Evolutionary conservation across 192 early-diverging fungal genomes (phyloP).

Genomic region (Chytriomyces confervae): DNA sequence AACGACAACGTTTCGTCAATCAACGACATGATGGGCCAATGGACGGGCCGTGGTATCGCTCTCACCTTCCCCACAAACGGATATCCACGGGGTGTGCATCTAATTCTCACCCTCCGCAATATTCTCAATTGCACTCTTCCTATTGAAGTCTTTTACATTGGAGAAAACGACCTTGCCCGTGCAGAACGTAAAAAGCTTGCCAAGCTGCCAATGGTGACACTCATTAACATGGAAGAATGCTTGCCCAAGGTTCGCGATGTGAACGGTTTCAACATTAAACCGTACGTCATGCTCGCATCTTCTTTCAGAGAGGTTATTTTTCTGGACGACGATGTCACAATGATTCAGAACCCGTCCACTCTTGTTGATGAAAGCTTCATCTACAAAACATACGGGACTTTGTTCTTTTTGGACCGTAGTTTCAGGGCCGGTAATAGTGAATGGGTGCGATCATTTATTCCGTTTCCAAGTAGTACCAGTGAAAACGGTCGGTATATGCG

Average conservation of each 20-base stretch:
- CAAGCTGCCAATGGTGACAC: conserved; percentile 30
- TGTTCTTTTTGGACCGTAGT: conserved; percentile 72
- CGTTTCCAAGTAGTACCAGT: conserved; percentile 50
- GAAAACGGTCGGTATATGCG: conserved; percentile 51
- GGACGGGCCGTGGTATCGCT: conserved; percentile 20
- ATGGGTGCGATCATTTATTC: conserved; percentile 61
- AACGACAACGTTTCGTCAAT: background rate
- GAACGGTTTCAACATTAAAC: conserved; percentile 70
- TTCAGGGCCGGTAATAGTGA: conserved; percentile 44
- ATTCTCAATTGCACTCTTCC: conserved; percentile 58
- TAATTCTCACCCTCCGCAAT: conserved; percentile 27
- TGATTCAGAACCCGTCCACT: conserved; percentile 59
- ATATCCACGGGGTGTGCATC: conserved; percentile 23
- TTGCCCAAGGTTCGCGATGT: conserved; percentile 33
- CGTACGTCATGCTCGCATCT: conserved; percentile 66
- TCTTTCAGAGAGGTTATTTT: conserved; percentile 69
- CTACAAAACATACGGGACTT: conserved; percentile 54
- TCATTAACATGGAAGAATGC: conserved; percentile 42
- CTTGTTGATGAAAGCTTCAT: conserved; percentile 49
- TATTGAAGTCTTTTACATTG: conserved; percentile 64
- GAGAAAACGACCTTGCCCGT: conserved; percentile 26
- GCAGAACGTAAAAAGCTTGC: conserved; percentile 8
- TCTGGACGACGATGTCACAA: conserved; percentile 70
- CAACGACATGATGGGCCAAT: background rate
- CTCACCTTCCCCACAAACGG: conserved; percentile 31